Evolutionary conservation across 2,329 filamentous ascomycete species (phyloP).

Genomic region (Ceratocystis harringtonii): DNA sequence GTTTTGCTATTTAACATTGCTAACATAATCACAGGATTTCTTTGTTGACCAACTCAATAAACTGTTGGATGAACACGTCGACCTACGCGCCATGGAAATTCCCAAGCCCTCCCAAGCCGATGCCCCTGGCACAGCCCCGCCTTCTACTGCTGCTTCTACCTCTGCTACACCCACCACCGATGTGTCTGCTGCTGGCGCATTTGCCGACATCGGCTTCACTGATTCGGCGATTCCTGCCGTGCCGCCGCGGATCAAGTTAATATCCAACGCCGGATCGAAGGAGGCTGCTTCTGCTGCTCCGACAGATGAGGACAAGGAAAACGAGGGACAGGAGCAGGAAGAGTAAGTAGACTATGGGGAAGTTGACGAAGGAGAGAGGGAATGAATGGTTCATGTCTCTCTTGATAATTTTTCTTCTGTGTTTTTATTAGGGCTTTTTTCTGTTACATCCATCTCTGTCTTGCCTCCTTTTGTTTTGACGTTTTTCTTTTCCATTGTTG

Average conservation of each 20-base stretch:
- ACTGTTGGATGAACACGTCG: constrained; percentile 38
- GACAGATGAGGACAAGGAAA: not conserved
- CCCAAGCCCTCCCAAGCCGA: constrained; percentile 21
- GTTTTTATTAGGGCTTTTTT: constrained; percentile 3
- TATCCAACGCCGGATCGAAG: constrained; percentile 32
- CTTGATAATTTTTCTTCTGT: constrained; percentile 11
- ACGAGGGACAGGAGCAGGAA: not conserved
- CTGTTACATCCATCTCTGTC: not conserved
- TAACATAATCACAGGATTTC: constrained; percentile 40
- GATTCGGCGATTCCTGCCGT: not conserved
- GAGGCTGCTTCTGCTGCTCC: not conserved
- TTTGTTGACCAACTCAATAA: constrained; percentile 40
- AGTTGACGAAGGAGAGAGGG: not conserved
- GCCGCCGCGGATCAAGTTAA: constrained; percentile 22
- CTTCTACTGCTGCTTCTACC: constrained; percentile 19
- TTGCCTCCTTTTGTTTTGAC: not conserved
- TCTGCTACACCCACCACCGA: constrained; percentile 1
- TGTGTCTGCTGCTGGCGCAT: constrained; percentile 17
- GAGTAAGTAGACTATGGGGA: not conserved
- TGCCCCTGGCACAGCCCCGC: constrained; percentile 13
- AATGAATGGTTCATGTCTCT: not conserved
- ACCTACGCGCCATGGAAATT: constrained; percentile 41
- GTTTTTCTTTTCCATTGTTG: constrained; percentile 1
- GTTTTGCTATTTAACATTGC: constrained; percentile 24
- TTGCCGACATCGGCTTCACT: not conserved